Conservation (phyloP, 1,284 basidiomycete species). For the Meira nashicola region DNA sequence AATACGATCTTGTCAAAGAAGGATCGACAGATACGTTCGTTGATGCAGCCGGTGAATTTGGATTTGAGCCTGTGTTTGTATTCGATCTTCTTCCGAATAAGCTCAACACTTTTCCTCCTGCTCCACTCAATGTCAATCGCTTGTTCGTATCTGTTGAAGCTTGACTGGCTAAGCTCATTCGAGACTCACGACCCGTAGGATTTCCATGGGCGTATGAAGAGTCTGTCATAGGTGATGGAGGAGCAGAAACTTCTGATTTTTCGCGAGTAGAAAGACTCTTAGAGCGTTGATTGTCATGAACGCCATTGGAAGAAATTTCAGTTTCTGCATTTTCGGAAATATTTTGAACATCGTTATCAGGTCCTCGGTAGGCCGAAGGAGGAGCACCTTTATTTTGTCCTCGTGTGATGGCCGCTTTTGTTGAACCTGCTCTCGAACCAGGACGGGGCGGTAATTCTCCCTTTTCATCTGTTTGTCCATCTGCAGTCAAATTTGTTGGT, state of each 20-base stretch:
- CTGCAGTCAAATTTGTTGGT: no score
- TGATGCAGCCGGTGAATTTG: no score
- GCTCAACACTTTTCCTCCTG: conserved; percentile 6
- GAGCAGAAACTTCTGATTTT: conserved; percentile 19
- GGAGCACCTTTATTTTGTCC: conserved; percentile 11
- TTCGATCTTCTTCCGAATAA: conserved; percentile 1
- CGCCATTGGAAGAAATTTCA: not conserved
- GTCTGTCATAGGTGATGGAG: conserved; percentile 18
- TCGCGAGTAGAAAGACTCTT: not conserved
- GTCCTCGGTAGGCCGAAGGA: conserved; percentile 17
- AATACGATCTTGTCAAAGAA: no score
- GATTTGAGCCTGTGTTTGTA: no score
- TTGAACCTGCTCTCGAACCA: not conserved
- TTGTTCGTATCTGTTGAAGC: not conserved
- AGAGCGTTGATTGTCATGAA: not conserved
- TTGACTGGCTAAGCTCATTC: not conserved
- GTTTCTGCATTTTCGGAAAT: not conserved
- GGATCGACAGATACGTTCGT: no score
- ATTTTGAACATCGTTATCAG: not conserved
- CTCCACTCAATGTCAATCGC: not conserved
- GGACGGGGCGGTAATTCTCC: conserved; percentile 5
- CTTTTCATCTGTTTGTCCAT: no score
- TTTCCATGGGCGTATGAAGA: not conserved
- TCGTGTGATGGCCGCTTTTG: not conserved
- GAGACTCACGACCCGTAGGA: conserved; percentile 7